Evolutionary conservation across 2,329 filamentous ascomycete species (phyloP).

Genomic region (Neonectria coccinea): DNA sequence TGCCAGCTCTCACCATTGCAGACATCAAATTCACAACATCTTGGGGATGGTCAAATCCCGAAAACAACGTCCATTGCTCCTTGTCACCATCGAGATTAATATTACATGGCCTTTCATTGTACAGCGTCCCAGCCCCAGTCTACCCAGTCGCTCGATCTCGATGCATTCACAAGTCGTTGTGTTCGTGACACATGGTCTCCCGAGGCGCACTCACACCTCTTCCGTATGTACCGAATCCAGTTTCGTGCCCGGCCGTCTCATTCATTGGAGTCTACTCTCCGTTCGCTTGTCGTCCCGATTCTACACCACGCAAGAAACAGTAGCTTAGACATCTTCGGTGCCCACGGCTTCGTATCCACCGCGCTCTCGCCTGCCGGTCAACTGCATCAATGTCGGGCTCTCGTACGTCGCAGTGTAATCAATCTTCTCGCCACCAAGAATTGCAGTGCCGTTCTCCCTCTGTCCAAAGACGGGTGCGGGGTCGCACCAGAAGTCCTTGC

Average conservation of each 20-base stretch:
- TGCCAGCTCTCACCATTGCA: background rate
- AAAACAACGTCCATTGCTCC: constrained; percentile 27
- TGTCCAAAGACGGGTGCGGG: constrained; percentile 82
- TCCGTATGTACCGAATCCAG: constrained; percentile 36
- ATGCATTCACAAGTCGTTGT: constrained; percentile 28
- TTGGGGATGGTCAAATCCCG: background rate
- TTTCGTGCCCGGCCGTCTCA: constrained; percentile 33
- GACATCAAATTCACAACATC: too few relatives aligned
- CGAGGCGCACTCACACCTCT: constrained; percentile 22
- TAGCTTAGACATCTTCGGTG: constrained; percentile 60
- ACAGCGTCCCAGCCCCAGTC: constrained; percentile 32
- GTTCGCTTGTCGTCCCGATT: constrained; percentile 9
- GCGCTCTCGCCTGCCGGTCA: constrained; percentile 60
- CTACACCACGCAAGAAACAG: constrained; percentile 1
- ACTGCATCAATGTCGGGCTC: constrained; percentile 76
- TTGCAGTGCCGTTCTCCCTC: constrained; percentile 77
- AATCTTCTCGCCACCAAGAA: constrained; percentile 81
- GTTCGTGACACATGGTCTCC: constrained; percentile 36
- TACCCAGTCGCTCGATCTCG: constrained; percentile 33
- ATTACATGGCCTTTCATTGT: constrained; percentile 40
- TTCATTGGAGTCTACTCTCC: constrained; percentile 29
- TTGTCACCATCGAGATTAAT: constrained; percentile 34
- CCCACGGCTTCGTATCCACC: constrained; percentile 74
- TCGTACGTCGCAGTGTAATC: constrained; percentile 95
- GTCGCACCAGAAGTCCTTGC: constrained; percentile 97